Evolutionary conservation across 2,329 filamentous ascomycete genomes (phyloP).

Genomic region (Graphiopsis chlorocephala): DNA sequence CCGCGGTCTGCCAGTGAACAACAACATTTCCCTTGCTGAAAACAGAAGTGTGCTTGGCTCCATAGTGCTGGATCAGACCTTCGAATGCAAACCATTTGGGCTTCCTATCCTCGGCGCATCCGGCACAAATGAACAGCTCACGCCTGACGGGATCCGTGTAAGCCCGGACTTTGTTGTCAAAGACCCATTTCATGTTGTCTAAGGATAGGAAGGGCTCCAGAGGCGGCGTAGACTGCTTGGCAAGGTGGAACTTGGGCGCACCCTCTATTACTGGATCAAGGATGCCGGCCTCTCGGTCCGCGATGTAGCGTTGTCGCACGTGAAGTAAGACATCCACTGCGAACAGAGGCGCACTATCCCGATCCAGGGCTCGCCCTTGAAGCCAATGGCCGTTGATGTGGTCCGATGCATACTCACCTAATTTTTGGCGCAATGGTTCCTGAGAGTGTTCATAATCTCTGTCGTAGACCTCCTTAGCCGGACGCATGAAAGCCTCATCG

Average conservation of each 20-base stretch:
- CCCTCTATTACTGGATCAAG: slow-evolving; percentile 19
- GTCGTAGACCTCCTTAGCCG: slow-evolving; percentile 60
- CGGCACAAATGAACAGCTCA: slow-evolving; percentile 72
- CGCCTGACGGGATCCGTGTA: slow-evolving; percentile 64
- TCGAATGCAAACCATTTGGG: slow-evolving; percentile 72
- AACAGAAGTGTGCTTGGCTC: slow-evolving; percentile 71
- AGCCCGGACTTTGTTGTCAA: slow-evolving; percentile 72
- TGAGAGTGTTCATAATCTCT: slow-evolving; percentile 70
- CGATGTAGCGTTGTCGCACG: slow-evolving; percentile 54
- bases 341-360: slow-evolving; percentile 64
- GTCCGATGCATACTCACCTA: slow-evolving; percentile 67
- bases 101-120: slow-evolving; percentile 58
- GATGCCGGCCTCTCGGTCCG: slow-evolving; percentile 26
- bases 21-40: slow-evolving; percentile 70
- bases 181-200: slow-evolving; percentile 85
- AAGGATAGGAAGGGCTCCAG: slow-evolving; percentile 55
- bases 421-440: slow-evolving; percentile 62
- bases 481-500: slow-evolving; percentile 49
- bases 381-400: slow-evolving; percentile 65
- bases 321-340: slow-evolving; percentile 67
- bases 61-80: slow-evolving; percentile 77
- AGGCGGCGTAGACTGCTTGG: slow-evolving; percentile 22
- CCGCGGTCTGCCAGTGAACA: slow-evolving; percentile 71
- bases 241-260: slow-evolving; percentile 15
- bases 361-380: slow-evolving; percentile 60